phyloP scores from a whole-genome alignment of 495 filamentous ascomycete genomes.

The Jackrogersella multiformis region DNA sequence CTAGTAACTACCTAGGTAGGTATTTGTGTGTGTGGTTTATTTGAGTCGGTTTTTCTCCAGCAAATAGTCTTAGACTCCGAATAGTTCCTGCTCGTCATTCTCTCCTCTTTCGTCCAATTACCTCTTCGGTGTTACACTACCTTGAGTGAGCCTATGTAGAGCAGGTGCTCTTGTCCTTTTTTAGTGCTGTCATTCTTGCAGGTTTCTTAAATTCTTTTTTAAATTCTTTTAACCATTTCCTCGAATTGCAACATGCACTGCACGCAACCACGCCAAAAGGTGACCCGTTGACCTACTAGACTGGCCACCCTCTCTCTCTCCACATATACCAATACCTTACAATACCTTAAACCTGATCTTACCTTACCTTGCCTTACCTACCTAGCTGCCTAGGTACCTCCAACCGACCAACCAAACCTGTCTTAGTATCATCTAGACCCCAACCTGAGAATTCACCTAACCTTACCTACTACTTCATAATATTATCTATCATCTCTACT shows the following conservation, averaged over 20 bases:
- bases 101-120: conserved; percentile 27
- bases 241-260: conserved; percentile 35
- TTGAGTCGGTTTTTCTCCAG: conserved; percentile 29
- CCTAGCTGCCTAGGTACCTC: neutral
- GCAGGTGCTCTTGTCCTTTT: neutral
- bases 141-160: neutral
- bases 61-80: conserved; percentile 22
- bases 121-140: conserved; percentile 29
- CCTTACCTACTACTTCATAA: conserved; percentile 4
- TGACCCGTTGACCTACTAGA: conserved; percentile 22
- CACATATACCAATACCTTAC: neutral
- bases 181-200: neutral
- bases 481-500: too few relatives aligned
- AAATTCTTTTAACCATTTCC: conserved; percentile 4
- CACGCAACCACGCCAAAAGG: conserved; percentile 27
- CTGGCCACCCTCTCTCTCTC: conserved; percentile 14
- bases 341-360: conserved; percentile 19
- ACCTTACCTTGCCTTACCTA: conserved; percentile 19
- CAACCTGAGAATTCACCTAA: too few relatives aligned
- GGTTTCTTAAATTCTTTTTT: neutral
- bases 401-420: neutral
- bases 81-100: conserved; percentile 35
- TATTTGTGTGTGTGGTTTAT: conserved; percentile 9
- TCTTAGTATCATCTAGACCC: too few relatives aligned
- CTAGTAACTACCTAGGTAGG: too few relatives aligned